Base-by-base conservation (phyloP, 805 yeast genomes). In the Barnettozyma wickerhamii region DNA sequence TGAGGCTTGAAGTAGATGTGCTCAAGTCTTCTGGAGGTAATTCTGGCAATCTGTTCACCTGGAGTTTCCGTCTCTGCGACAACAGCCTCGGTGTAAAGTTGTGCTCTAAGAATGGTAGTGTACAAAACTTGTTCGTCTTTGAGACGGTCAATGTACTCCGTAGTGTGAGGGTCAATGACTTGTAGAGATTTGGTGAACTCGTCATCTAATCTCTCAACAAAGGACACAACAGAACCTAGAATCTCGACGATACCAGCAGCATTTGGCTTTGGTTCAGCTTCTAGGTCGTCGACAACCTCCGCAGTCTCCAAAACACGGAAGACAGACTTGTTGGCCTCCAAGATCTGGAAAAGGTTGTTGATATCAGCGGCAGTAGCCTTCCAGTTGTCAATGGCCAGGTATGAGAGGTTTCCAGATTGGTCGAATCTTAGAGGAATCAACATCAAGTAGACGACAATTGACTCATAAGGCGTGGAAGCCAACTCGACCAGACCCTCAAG, bases 141-240 rank as follows among this genome's bases (percentile, higher is more conserved):
- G 59, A 93, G 75, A 63, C 98, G 79, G 51, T 83, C 85, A 51
- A 93, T 76, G 64, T 91, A 93, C 64, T 93, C 99, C 43, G 87
- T 81, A 19, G 97, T 84, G 62, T 93, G 97, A 33, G 97, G 96
- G 64, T 93, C 98, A 56, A 88, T 81, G 51, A 78, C 78, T 60
- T 90, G 89, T 55, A 93, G 74, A 35, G 95, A 87, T 52, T 83
- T 80, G 47, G 85, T 84, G 56, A 90, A 83, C 69, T 93, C 99
- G 58, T 91, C 98, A 60, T 89, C 96, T 48, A 93, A 74, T 64
- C 97, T 82, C 69, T 91, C 99, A 47, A 91, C 84, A 45, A 85
- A 77, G 7, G 96, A 81, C 35, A 84, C 77, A 35, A 93, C 70
- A 20, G 95, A 85, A 35, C 99, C 99, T 46, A 81, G 73, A 41